phyloP scores from a whole-genome alignment of 2,329 filamentous ascomycete species.

The Alternaria sp. region DNA sequence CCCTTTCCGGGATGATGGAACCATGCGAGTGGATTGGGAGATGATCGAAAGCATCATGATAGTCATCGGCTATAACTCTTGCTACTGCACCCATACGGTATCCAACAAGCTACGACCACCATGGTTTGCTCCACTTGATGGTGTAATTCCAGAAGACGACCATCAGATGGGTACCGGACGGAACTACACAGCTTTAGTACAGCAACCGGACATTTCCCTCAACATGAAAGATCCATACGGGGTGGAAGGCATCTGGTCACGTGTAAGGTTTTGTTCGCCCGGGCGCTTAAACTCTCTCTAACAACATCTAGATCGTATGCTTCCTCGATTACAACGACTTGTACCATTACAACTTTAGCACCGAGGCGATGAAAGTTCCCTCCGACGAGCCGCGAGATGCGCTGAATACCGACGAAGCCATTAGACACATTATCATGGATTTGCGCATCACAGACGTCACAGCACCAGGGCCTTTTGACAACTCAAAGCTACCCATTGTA shows the following conservation, averaged over 20 bases:
- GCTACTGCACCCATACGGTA: conserved; percentile 33
- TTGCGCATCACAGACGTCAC: conserved; percentile 67
- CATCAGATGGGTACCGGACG: conserved; percentile 6
- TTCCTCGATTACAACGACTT: conserved; percentile 63
- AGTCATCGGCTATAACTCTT: conserved; percentile 67
- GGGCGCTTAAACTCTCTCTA: conserved; percentile 3
- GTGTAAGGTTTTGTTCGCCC: conserved; percentile 54
- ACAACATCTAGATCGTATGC: conserved; percentile 49
- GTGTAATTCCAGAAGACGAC: conserved; percentile 26
- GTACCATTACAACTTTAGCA: conserved; percentile 73
- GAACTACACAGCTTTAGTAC: conserved; percentile 16
- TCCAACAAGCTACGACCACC: conserved; percentile 33
- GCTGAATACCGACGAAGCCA: conserved; percentile 69
- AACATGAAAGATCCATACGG: conserved; percentile 69
- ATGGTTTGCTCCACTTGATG: conserved; percentile 40
- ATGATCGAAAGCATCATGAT: conserved; percentile 78
- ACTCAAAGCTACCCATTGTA: conserved; percentile 67
- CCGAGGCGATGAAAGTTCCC: conserved; percentile 45
- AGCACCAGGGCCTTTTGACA: conserved; percentile 64
- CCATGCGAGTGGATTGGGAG: conserved; percentile 75
- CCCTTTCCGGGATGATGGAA: conserved; percentile 71
- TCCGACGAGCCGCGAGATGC: conserved; percentile 55
- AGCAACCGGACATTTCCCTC: conserved; percentile 52
- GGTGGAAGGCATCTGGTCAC: conserved; percentile 68
- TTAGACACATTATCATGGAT: conserved; percentile 73